These are phyloP conservation scores for Ceratobasidium sp. DNA, from an alignment of 1,284 basidiomycete genomes.

Conservation along the genomic window DNA sequence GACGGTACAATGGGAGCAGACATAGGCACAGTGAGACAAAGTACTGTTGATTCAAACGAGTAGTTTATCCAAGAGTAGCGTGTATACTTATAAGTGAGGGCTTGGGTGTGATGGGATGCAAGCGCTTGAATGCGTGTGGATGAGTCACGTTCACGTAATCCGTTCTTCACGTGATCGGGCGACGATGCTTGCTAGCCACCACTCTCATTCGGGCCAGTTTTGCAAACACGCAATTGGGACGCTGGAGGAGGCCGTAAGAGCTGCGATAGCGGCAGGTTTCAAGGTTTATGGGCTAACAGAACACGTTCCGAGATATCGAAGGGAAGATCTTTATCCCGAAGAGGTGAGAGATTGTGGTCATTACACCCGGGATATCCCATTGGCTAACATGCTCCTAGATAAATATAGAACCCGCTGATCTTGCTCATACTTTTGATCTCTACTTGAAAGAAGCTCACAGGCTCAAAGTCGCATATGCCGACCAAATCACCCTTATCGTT, in stretches of 20 bases:
- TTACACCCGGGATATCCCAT: too few species aligned
- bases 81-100: too few species aligned
- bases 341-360: conserved; percentile 71
- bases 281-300: conserved; percentile 91
- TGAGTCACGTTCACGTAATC: not conserved
- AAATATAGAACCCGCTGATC: conserved; percentile 63
- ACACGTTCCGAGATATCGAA: conserved; percentile 90
- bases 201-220: conserved; percentile 97
- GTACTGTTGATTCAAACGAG: too few species aligned
- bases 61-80: too few species aligned
- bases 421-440: conserved; percentile 72
- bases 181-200: conserved; percentile 70
- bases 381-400: conserved; percentile 58
- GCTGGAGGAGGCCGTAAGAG: conserved; percentile 83
- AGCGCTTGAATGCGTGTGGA: too few species aligned
- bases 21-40: too few species aligned
- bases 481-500: conserved; percentile 83
- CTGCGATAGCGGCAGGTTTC: conserved; percentile 86
- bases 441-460: conserved; percentile 85
- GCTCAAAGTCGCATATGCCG: conserved; percentile 72
- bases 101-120: too few species aligned
- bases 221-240: conserved; percentile 89
- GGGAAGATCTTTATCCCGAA: conserved; percentile 92
- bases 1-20: too few species aligned
- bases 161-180: not conserved